phyloP scores from a whole-genome alignment of 805 yeast genomes.

The Kregervanrija delftensis region DNA sequence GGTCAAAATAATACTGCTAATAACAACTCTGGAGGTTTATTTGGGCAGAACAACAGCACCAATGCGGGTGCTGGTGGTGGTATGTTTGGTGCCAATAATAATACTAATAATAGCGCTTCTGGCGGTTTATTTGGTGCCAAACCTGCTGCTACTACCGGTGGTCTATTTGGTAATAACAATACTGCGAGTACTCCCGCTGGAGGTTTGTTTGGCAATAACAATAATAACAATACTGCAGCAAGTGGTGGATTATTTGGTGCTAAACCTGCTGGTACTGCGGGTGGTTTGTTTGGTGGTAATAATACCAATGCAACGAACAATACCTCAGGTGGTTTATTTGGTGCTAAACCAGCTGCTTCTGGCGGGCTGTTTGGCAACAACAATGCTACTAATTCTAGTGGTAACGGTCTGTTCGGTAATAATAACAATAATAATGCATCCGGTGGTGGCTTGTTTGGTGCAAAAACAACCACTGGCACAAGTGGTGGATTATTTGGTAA shows the following conservation, averaged over 20 bases:
- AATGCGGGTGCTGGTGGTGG: slow-evolving; percentile 15
- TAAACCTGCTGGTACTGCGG: slow-evolving; percentile 17
- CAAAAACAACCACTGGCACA: slow-evolving; percentile 16
- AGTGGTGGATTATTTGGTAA: slow-evolving; percentile 23
- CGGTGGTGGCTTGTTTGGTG: slow-evolving; percentile 34
- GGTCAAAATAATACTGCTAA: slow-evolving; percentile 15
- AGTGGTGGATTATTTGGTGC: slow-evolving; percentile 30
- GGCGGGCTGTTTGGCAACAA: slow-evolving; percentile 30
- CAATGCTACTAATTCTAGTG: slow-evolving; percentile 15
- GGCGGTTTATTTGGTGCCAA: slow-evolving; percentile 19
- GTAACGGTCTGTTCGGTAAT: slow-evolving; percentile 24
- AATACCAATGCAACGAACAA: slow-evolving; percentile 6
- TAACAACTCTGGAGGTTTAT: slow-evolving; percentile 20
- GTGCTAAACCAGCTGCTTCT: slow-evolving; percentile 13
- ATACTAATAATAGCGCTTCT: slow-evolving; percentile 6
- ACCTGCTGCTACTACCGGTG: slow-evolving; percentile 14
- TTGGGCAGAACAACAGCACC: slow-evolving; percentile 5
- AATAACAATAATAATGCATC: slow-evolving; percentile 20
- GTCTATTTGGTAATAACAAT: slow-evolving; percentile 21
- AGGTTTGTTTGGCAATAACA: slow-evolving; percentile 13
- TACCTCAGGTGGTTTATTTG: slow-evolving; percentile 15
- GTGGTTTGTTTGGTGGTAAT: slow-evolving; percentile 32
- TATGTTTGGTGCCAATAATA: slow-evolving; percentile 14
- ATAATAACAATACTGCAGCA: slow-evolving; percentile 8
- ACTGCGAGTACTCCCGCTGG: slow-evolving; percentile 9